Base-by-base conservation (phyloP, 805 yeast species). In the Geotrichum ghanense region DNA sequence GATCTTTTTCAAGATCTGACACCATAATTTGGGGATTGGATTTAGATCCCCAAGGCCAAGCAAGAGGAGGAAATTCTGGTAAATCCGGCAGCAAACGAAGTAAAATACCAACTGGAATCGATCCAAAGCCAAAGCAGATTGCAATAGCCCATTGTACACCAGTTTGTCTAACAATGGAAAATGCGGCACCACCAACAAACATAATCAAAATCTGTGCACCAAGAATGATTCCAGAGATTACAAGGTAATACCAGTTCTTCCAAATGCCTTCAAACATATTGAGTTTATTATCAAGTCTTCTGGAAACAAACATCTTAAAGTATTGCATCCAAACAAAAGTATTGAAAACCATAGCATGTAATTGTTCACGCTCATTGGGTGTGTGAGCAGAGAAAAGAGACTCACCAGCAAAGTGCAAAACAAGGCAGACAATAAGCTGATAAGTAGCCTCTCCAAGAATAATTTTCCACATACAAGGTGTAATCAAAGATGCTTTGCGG, bases 391-490 rank as follows among this genome's bases (percentile, higher is more conserved):
- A 50, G 61, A 87, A 83, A 24, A 88, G 66, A 41, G 64, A 45
- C 14, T 65, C 62, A 17, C 97, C 96, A 7, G 78, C 83, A 65
- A 87, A 92, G 63, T 88, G 92, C 41, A 92, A 65, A 9, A 73
- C 70, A 59, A 92, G 82, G 0, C 97, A 90, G 17, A 92, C 75
- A 20, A 73, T 61, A 51, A 92, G 73, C 70, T 92, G 99, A 51
- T 79, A 74, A 14, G 72, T 50, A 1, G 95, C 75, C 67, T 92
- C 97, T 2, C 95, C 92, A 43, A 89, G 50, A 55, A 92, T 92
- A 97, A 92, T 90, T 66, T 92, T 92, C 98, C 98, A 92, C 89
- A 92, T 92, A 7, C 95, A 83, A 2, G 81, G 79, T 3, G 95
- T 73, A 53, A 92, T 90, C 65, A 92, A 72, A 1, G 94, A 84